A percentile compares a stretch with the other conserved stretches of the same genome.
phyloP scores from a whole-genome alignment of 2,329 filamentous ascomycete genomes.

The Trichoderma sp. region DNA sequence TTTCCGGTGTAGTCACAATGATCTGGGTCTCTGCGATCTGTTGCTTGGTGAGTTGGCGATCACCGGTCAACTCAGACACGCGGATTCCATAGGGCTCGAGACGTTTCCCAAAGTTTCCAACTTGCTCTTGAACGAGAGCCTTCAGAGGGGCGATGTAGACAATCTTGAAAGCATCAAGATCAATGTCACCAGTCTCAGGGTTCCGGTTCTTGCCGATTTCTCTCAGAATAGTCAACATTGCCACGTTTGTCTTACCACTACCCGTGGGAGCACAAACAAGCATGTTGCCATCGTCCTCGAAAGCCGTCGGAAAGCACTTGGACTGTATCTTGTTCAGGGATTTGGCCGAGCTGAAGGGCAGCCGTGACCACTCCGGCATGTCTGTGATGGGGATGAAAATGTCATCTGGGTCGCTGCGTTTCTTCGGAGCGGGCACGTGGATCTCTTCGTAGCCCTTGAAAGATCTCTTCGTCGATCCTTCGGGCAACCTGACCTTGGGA shows the following conservation, averaged over 20 bases:
- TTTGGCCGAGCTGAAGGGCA: conserved; percentile 82
- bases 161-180: conserved; percentile 96
- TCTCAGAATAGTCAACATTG: conserved; percentile 93
- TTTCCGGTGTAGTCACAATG: conserved; percentile 97
- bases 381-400: conserved; percentile 80
- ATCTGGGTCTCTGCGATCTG: conserved; percentile 98
- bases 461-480: conserved; percentile 90
- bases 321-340: conserved; percentile 95
- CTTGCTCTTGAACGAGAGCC: conserved; percentile 94
- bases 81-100: conserved; percentile 88
- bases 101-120: conserved; percentile 93
- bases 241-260: conserved; percentile 97
- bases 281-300: conserved; percentile 95
- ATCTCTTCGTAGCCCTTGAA: conserved; percentile 99
- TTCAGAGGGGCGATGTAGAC: conserved; percentile 97
- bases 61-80: conserved; percentile 94
- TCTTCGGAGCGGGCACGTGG: conserved; percentile 91
- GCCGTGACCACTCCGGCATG: conserved; percentile 88
- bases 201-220: conserved; percentile 96
- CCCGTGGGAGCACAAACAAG: conserved; percentile 96
- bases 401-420: conserved; percentile 78
- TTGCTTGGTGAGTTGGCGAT: conserved; percentile 96
- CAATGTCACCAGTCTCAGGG: conserved; percentile 85
- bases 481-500: conserved; percentile 87
- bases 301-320: conserved; percentile 87